These are phyloP conservation scores for Alectoria sarmentosa DNA, from an alignment of 495 filamentous ascomycete species.

Conservation along the genomic window DNA sequence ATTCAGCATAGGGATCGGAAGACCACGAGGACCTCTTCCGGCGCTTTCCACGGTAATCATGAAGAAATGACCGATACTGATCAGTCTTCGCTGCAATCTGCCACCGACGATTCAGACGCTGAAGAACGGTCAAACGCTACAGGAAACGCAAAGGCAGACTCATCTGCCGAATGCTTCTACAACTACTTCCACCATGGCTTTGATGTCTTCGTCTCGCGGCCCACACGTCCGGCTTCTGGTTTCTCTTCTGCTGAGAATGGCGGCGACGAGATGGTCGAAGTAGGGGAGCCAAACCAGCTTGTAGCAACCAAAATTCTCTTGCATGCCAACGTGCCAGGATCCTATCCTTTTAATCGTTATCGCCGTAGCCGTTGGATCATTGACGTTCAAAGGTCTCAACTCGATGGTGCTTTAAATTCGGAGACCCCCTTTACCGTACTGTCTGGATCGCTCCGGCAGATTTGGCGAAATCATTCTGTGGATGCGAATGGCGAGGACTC, in stretches of 20 bases:
- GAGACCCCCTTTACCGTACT: conserved; percentile 71
- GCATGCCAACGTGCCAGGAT: conserved; percentile 90
- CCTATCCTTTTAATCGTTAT: conserved; percentile 93
- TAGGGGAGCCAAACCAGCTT: conserved; percentile 38
- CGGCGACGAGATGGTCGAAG: conserved; percentile 22
- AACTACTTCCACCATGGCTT: conserved; percentile 96
- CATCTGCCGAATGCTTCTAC: conserved; percentile 76
- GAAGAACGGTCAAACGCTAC: conserved; percentile 42
- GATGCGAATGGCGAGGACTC: conserved; percentile 53
- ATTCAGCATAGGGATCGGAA: conserved; percentile 30
- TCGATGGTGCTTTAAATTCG: conserved; percentile 38
- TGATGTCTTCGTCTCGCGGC: conserved; percentile 83
- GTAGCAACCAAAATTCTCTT: conserved; percentile 86
- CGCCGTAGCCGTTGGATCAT: conserved; percentile 85
- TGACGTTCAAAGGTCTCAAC: conserved; percentile 36
- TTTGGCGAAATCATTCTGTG: conserved; percentile 62
- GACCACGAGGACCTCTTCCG: conserved; percentile 8
- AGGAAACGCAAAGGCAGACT: conserved; percentile 40
- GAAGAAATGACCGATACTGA: conserved; percentile 56
- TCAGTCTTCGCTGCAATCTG: conserved; percentile 68
- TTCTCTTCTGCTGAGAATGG: conserved; percentile 40
- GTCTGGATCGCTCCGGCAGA: conserved; percentile 56
- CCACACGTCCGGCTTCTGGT: conserved; percentile 57
- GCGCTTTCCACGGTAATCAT: conserved; percentile 9
- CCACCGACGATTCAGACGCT: conserved; percentile 69